These are phyloP conservation scores for Porodaedalea pini DNA, from an alignment of 1,284 basidiomycete species.

Conservation along the genomic window DNA sequence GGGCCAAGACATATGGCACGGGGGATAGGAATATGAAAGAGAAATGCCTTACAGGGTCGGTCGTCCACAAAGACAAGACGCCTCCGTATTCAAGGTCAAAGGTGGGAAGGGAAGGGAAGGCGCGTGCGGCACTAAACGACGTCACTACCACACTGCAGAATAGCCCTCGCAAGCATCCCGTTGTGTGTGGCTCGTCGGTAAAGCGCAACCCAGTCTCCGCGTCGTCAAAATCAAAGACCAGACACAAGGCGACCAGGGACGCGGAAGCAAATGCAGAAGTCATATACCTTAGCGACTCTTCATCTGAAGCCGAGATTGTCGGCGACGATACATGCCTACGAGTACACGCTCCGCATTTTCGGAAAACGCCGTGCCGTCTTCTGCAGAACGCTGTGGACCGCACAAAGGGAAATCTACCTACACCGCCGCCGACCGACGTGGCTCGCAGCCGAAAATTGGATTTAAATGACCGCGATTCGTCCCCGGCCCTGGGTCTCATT, in stretches of 20 bases:
- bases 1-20: neutral
- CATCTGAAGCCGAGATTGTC: no score
- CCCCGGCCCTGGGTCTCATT: neutral
- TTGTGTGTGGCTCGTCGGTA: no score
- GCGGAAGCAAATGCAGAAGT: no score
- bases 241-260: no score
- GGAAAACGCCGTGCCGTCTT: neutral
- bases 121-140: neutral
- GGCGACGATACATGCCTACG: no score
- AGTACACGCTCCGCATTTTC: neutral
- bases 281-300: no score
- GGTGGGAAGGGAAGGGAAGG: neutral
- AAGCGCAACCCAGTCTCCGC: no score
- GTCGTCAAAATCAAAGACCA: no score
- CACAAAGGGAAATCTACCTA: neutral
- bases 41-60: no score
- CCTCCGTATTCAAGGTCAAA: neutral
- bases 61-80: no score
- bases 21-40: neutral
- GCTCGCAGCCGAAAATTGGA: neutral
- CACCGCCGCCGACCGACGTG: neutral
- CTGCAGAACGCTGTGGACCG: neutral
- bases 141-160: slow-evolving; percentile 5
- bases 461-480: neutral
- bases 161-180: neutral